phyloP scores from a whole-genome alignment of 805 yeast genomes.

The Candida qinlingensis region DNA sequence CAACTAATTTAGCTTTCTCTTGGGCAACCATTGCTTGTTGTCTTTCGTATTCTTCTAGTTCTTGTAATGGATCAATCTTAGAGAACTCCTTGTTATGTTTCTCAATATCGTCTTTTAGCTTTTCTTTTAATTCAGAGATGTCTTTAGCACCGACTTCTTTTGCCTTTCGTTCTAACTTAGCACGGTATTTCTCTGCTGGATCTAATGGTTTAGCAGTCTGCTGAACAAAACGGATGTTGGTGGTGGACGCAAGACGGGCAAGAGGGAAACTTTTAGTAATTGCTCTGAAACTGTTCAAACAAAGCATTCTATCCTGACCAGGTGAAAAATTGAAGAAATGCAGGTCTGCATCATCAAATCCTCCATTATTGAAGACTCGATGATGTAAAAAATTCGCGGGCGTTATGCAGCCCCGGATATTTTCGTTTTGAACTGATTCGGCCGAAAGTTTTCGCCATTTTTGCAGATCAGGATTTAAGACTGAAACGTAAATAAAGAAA shows the following conservation, averaged over 20 bases:
- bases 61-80: conserved; percentile 64
- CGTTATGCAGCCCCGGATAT: no score
- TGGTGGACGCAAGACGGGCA: conserved; percentile 6
- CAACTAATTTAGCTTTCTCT: conserved; percentile 19
- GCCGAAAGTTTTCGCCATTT: neutral
- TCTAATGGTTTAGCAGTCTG: conserved; percentile 6
- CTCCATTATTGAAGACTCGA: no score
- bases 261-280: neutral
- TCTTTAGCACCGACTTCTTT: conserved; percentile 37
- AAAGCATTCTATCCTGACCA: neutral
- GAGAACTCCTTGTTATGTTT: conserved; percentile 49
- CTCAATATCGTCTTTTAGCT: conserved; percentile 56
- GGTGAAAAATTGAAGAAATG: neutral
- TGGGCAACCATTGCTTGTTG: conserved; percentile 26
- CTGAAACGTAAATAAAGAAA: neutral
- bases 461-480: neutral
- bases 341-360: no score
- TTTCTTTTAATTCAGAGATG: conserved; percentile 56
- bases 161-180: conserved; percentile 34
- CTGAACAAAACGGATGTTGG: conserved; percentile 1
- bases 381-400: no score
- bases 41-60: conserved; percentile 52
- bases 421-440: no score
- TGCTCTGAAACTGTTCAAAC: neutral
- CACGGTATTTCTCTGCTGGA: conserved; percentile 27